These are phyloP conservation scores for Camillea tinctor DNA, from an alignment of 2,329 filamentous ascomycete species.

Conservation along the genomic window DNA sequence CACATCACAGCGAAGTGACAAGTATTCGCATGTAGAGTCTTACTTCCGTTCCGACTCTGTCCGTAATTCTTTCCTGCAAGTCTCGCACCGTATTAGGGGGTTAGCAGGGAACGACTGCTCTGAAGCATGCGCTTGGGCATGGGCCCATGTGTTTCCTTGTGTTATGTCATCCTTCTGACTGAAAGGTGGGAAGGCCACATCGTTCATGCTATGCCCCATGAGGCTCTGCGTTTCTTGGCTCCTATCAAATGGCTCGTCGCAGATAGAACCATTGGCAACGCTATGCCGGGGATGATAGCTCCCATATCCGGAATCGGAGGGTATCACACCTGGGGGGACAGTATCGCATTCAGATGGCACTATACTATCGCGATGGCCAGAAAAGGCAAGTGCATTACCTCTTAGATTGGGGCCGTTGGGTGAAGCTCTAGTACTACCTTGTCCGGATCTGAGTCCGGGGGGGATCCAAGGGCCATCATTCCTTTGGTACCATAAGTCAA, in stretches of 20 bases:
- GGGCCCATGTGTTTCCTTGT: slow-evolving; percentile 11
- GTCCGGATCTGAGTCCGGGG: slow-evolving; percentile 31
- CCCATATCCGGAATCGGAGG: slow-evolving; percentile 49
- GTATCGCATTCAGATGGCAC: slow-evolving; percentile 42
- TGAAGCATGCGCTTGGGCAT: slow-evolving; percentile 10
- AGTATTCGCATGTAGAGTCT: slow-evolving; percentile 16
- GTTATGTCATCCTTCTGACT: slow-evolving; percentile 10
- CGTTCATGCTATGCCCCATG: slow-evolving; percentile 32
- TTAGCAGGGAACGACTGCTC: slow-evolving; percentile 15
- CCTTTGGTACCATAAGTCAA: slow-evolving; percentile 37
- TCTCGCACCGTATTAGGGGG: slow-evolving; percentile 33
- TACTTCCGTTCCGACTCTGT: slow-evolving; percentile 59
- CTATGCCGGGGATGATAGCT: slow-evolving; percentile 41
- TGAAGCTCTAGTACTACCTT: slow-evolving; percentile 31
- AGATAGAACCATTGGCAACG: slow-evolving; percentile 43
- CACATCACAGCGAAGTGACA: neutral
- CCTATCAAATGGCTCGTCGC: slow-evolving; percentile 40
- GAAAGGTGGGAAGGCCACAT: slow-evolving; percentile 22
- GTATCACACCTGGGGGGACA: slow-evolving; percentile 28
- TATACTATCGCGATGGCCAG: slow-evolving; percentile 31
- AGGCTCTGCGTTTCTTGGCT: slow-evolving; percentile 40
- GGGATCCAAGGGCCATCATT: slow-evolving; percentile 46
- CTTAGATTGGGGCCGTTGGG: slow-evolving; percentile 25
- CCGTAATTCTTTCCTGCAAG: slow-evolving; percentile 43
- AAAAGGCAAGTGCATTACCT: slow-evolving; percentile 26